Evolutionary conservation across 768 basidiomycete species (phyloP).

Genomic region (Xerocomus potaroensis): DNA sequence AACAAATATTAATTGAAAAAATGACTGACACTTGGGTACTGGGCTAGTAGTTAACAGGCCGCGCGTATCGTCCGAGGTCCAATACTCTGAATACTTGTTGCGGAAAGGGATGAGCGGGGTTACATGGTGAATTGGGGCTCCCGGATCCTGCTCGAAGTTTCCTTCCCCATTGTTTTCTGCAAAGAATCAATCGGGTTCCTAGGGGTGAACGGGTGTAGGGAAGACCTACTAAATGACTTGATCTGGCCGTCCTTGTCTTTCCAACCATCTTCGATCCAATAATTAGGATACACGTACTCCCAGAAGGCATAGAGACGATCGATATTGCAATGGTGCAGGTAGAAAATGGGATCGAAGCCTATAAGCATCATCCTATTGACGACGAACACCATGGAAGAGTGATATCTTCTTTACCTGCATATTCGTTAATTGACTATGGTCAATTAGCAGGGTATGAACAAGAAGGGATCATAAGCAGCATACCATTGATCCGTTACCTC

Average conservation of each 20-base stretch:
- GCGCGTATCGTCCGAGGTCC: slow-evolving; percentile 13
- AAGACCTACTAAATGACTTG: slow-evolving; percentile 8
- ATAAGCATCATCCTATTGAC: neutral
- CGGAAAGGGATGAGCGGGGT: slow-evolving; percentile 14
- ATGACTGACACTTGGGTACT: too few relatives aligned
- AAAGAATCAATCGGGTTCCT: neutral
- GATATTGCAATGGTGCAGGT: slow-evolving; percentile 16
- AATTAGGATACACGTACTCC: slow-evolving; percentile 19
- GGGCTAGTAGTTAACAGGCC: neutral
- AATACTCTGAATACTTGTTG: slow-evolving; percentile 1
- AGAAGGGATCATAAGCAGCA: neutral
- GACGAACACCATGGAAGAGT: neutral
- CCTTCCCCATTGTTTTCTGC: neutral
- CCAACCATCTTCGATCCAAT: slow-evolving; percentile 16
- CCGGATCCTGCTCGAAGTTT: neutral
- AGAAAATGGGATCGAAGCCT: slow-evolving; percentile 20
- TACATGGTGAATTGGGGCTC: neutral
- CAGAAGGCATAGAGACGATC: slow-evolving; percentile 19
- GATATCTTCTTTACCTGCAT: slow-evolving; percentile 10
- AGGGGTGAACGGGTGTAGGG: neutral
- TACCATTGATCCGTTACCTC: slow-evolving; percentile 19
- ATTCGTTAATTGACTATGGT: slow-evolving; percentile 11
- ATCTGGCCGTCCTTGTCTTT: slow-evolving; percentile 1
- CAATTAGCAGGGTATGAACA: neutral
- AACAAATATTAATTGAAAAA: too few relatives aligned